These are phyloP conservation scores for Camillea tinctor DNA, from an alignment of 2,329 filamentous ascomycete species.

Conservation along the genomic window DNA sequence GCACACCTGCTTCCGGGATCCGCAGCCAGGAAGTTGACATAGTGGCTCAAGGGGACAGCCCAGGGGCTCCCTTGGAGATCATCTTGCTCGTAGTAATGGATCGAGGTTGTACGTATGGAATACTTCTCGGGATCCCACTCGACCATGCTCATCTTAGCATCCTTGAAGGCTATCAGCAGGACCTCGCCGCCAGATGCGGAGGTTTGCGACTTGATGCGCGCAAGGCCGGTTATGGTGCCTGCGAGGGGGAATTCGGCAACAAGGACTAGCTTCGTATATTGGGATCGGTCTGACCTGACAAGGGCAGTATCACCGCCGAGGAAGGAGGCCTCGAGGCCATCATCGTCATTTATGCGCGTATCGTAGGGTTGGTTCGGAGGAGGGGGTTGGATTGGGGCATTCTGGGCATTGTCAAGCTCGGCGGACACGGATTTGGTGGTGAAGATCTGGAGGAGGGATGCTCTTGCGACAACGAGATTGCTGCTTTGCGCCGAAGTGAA, in stretches of 20 bases:
- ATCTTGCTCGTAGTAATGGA: constrained; percentile 97
- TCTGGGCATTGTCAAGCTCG: constrained; percentile 53
- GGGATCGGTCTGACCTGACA: constrained; percentile 60
- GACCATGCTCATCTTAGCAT: constrained; percentile 88
- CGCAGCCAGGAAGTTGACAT: constrained; percentile 77
- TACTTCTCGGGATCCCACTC: constrained; percentile 87
- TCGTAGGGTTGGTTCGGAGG: constrained; percentile 50
- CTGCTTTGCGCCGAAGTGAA: constrained; percentile 73
- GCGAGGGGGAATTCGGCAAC: constrained; percentile 80
- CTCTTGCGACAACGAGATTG: constrained; percentile 89
- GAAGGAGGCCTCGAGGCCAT: constrained; percentile 65
- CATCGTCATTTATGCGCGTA: constrained; percentile 55
- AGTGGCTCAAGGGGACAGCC: constrained; percentile 71
- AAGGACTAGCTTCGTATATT: constrained; percentile 76
- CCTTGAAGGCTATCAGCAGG: constrained; percentile 78
- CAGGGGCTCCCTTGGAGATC: constrained; percentile 81
- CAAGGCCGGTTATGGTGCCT: constrained; percentile 81
- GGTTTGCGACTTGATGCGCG: constrained; percentile 68
- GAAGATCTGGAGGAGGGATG: constrained; percentile 91
- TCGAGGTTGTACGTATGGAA: constrained; percentile 82
- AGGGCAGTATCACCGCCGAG: constrained; percentile 62
- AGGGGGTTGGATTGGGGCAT: constrained; percentile 37
- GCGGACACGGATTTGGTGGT: constrained; percentile 65
- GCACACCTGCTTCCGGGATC: constrained; percentile 93
- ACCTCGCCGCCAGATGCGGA: constrained; percentile 81